A percentile compares a stretch with the other conserved stretches of the same genome.
Conservation (phyloP, 805 yeast genomes). For the Hermanozyma aechmeae region DNA sequence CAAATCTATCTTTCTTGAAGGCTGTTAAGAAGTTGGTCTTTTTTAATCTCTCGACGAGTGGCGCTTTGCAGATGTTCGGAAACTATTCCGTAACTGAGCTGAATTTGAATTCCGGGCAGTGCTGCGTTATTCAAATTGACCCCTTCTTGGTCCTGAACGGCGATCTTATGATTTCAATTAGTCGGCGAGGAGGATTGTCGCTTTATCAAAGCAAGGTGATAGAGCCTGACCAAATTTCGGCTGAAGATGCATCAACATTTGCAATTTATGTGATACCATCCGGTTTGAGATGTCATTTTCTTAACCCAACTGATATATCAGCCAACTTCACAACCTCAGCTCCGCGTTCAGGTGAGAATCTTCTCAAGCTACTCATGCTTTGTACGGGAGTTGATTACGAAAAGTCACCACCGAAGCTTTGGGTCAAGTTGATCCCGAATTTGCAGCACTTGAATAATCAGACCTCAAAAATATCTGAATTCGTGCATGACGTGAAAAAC, state of each 20-base stretch:
- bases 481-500: constrained; percentile 42
- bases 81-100: constrained; percentile 15
- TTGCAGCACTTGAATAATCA: constrained; percentile 59
- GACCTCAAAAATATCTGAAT: constrained; percentile 53
- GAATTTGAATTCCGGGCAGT: neutral
- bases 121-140: constrained; percentile 13
- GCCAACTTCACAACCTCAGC: constrained; percentile 18
- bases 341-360: constrained; percentile 14
- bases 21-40: constrained; percentile 30
- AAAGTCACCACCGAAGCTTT: constrained; percentile 22
- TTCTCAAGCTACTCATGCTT: constrained; percentile 22
- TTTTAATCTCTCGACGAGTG: constrained; percentile 20
- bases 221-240: constrained; percentile 6
- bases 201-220: too few species aligned
- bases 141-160: constrained; percentile 30
- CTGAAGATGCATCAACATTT: constrained; percentile 13
- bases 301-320: constrained; percentile 15
- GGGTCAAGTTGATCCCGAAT: constrained; percentile 67
- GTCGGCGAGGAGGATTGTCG: too few species aligned
- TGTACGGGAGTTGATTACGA: constrained; percentile 23
- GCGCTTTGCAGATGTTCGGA: constrained; percentile 24
- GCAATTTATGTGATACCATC: constrained; percentile 32
- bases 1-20: constrained; percentile 27
- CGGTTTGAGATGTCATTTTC: constrained; percentile 34
- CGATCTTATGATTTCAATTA: constrained; percentile 24